Evolutionary conservation across 2,329 filamentous ascomycete genomes (phyloP), one percentile per base, ranked within the genome.

Genomic region (Corniculantispora saksenae): DNA sequence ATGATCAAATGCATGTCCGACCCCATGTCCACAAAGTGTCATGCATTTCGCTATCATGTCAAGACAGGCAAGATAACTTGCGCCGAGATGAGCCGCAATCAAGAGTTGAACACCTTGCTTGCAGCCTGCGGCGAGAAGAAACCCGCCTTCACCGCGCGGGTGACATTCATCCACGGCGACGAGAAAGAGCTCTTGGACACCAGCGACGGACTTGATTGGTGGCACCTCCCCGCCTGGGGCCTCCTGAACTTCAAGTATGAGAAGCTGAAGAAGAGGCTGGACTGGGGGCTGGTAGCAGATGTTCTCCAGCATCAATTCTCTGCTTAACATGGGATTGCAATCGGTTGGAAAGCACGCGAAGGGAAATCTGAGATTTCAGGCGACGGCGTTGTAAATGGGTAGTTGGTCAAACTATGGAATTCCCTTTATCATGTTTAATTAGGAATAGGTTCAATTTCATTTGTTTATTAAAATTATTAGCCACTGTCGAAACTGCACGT

Each of bases 211-310:
- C 57, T 60, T 50, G 57, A 60, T 2, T 60, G 57, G 45, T 50
- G 57, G 45, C 43, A 48, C 10, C 32, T 62, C 7, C 48, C n/a
- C 32, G 35, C 48, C 29, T 51, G 29, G 25, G 27, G 8, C 13
- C 19, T 55, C 0, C 10, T 47, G 4, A 62, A 62, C 50, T 32
- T 62, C 35, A 54, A 62, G 25, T 62, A 54, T 17, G 47, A 62
- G 3, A 45, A 54, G 23, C 23, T 62, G n/a, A 29, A 35, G 35
- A 54, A 61, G 23, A 35, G 23, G 13, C 29, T 47, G 38, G 59
- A 54, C 50, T 55, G 38, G 47, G 58, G 38, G 12, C 21, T 55
- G 19, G 19, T 62, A 8, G 27, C 8, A 13, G 50, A 54, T 32
- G 21, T 53, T 25, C 38, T 59, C 25, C 8, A 32, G 23, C 40